Percentiles rank a stretch among this genome's conserved stretches.
Conservation (phyloP, 768 basidiomycete species). For the Tricholoma matsutake region DNA sequence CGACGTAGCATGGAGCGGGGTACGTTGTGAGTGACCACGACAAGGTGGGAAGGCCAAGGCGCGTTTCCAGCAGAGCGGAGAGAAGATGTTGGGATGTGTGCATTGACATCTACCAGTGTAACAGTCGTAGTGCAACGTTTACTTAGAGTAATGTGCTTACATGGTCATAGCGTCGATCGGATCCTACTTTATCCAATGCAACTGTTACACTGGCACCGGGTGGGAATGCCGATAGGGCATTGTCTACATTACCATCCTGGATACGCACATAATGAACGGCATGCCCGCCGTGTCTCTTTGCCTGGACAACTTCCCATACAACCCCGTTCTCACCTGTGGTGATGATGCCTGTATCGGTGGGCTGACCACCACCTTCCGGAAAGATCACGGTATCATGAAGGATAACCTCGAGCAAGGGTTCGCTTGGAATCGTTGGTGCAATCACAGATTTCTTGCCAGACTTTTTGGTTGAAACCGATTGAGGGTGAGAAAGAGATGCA, state of each 20-base stretch:
- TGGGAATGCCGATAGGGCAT: constrained; percentile 44
- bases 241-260: constrained; percentile 34
- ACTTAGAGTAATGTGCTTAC: constrained; percentile 35
- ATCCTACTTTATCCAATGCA: constrained; percentile 56
- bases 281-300: constrained; percentile 65
- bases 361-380: constrained; percentile 82
- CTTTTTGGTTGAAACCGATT: constrained; percentile 40
- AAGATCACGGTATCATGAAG: constrained; percentile 78
- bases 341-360: constrained; percentile 66
- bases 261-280: constrained; percentile 71
- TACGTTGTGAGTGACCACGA: constrained; percentile 77
- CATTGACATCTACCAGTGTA: constrained; percentile 61
- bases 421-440: constrained; percentile 39
- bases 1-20: constrained; percentile 73
- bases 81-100: constrained; percentile 85
- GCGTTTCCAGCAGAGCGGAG: constrained; percentile 72
- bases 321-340: constrained; percentile 41
- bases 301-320: constrained; percentile 59
- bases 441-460: constrained; percentile 55
- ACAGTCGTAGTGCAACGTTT: not conserved
- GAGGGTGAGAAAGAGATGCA: constrained; percentile 44
- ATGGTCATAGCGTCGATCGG: constrained; percentile 69
- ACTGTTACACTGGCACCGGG: constrained; percentile 51
- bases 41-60: constrained; percentile 63
- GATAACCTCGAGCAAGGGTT: constrained; percentile 59